Evolutionary conservation across 2,329 filamentous ascomycete genomes (phyloP).

Genomic region (Microsporum audouinii): DNA sequence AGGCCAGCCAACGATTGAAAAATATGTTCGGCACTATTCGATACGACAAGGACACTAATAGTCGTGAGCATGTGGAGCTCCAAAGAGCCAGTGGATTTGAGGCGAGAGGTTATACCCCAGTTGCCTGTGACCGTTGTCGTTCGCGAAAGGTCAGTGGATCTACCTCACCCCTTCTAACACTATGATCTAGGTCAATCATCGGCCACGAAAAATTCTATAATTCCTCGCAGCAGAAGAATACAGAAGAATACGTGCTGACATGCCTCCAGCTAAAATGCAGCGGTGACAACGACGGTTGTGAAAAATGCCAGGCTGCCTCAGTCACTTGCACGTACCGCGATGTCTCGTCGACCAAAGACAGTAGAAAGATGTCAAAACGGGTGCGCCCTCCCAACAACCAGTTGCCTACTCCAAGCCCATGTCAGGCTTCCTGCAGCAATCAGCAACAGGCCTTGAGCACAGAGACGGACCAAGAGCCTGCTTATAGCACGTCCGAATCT

Average conservation of each 20-base stretch:
- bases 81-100: not conserved
- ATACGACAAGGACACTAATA: not conserved
- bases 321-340: not conserved
- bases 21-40: not conserved
- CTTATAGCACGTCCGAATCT: not conserved
- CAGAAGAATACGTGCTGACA: not conserved
- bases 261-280: not conserved
- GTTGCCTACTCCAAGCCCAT: not conserved
- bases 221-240: not conserved
- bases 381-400: not conserved
- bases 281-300: not conserved
- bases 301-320: not conserved
- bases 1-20: not conserved
- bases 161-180: not conserved
- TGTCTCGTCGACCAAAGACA: not conserved
- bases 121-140: not conserved
- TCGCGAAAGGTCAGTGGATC: not conserved
- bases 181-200: not conserved
- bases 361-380: not conserved
- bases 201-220: not conserved
- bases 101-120: not conserved
- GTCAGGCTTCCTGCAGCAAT: not conserved
- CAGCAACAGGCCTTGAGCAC: not conserved
- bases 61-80: not conserved
- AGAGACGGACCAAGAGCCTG: not conserved